Conservation (phyloP, 805 yeast genomes). For the Saccharomycopsis lassenensis region DNA sequence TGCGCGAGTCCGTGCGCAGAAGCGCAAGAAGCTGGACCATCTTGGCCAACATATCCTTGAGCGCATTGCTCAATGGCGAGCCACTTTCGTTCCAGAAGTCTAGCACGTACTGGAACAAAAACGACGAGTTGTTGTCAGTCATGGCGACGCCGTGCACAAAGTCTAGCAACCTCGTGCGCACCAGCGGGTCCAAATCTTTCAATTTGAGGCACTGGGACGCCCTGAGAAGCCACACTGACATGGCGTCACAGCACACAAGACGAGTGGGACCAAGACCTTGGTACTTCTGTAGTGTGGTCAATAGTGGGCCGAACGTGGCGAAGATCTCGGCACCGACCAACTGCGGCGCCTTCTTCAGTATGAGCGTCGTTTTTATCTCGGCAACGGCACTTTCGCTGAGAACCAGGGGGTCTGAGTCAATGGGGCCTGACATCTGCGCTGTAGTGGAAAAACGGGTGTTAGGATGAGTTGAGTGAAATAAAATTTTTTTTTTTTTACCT, state of each 20-base stretch:
- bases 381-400: too few relatives aligned
- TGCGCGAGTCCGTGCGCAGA: constrained; percentile 14
- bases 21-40: constrained; percentile 25
- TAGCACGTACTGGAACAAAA: constrained; percentile 41
- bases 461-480: too few relatives aligned
- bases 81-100: constrained; percentile 66
- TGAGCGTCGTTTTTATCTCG: too few relatives aligned
- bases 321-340: too few relatives aligned
- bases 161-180: constrained; percentile 12
- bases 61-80: constrained; percentile 59
- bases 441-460: too few relatives aligned
- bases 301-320: constrained; percentile 21
- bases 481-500: too few relatives aligned
- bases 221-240: constrained; percentile 57
- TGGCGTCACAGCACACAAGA: constrained; percentile 42
- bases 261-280: constrained; percentile 29
- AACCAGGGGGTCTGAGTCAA: too few relatives aligned
- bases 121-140: constrained; percentile 21
- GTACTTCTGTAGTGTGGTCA: constrained; percentile 24
- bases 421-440: too few relatives aligned
- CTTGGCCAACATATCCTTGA: constrained; percentile 49
- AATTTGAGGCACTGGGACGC: constrained; percentile 30
- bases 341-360: too few relatives aligned
- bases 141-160: constrained; percentile 10
- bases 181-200: constrained; percentile 7